phyloP scores from a whole-genome alignment of 345 rosid species.

The Euphorbia peplus region DNA sequence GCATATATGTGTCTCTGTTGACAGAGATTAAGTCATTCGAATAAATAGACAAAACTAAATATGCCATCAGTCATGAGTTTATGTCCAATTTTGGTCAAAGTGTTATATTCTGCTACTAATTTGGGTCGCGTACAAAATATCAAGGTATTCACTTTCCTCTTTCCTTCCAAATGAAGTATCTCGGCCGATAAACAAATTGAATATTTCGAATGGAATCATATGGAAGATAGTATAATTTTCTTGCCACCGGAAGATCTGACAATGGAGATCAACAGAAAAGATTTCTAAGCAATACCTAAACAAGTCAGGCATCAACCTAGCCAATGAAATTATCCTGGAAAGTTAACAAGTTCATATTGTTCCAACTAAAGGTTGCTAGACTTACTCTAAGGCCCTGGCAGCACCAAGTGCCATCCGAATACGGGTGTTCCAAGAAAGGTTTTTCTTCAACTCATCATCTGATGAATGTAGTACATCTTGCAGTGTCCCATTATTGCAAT shows the following conservation, averaged over 20 bases:
- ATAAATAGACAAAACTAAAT: not conserved
- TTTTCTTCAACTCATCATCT: conserved; percentile 67
- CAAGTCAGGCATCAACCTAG: not conserved
- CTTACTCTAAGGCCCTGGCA: conserved; percentile 95
- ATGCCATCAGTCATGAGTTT: not conserved
- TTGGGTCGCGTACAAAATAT: not conserved
- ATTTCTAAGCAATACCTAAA: not conserved
- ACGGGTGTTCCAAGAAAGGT: conserved; percentile 78
- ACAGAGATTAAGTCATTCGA: not conserved
- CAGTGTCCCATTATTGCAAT: conserved; percentile 77
- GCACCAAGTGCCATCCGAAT: conserved; percentile 88
- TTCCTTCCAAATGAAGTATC: not conserved
- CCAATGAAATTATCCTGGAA: not conserved
- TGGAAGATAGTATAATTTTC: not conserved
- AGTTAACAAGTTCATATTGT: not conserved
- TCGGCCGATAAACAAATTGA: not conserved
- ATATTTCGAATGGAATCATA: not conserved
- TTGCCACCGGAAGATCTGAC: not conserved
- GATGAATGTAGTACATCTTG: conserved; percentile 78
- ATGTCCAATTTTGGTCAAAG: not conserved
- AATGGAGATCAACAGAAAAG: not conserved
- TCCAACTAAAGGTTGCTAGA: conserved; percentile 8
- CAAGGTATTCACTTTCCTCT: not conserved
- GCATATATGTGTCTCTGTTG: not conserved
- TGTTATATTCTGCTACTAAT: not conserved